Percentiles rank a stretch among this genome's conserved stretches.
These are phyloP conservation scores for Russula sp. DNA, from an alignment of 768 basidiomycete genomes.

Conservation along the genomic window DNA sequence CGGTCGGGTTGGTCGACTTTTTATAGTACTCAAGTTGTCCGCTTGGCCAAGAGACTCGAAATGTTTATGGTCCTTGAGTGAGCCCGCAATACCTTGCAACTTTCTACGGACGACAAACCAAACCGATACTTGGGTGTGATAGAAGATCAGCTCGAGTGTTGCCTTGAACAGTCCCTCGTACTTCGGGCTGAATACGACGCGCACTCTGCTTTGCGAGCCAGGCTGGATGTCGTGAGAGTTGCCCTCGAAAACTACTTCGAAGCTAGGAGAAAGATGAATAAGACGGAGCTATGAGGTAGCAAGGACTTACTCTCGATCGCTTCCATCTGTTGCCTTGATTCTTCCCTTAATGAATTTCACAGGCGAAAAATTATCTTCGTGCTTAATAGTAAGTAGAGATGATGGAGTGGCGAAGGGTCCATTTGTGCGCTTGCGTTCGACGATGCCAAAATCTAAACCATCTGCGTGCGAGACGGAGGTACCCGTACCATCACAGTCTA, in stretches of 20 bases:
- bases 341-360: conserved; percentile 18
- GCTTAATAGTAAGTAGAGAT: conserved; percentile 27
- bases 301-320: conserved; percentile 10
- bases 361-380: conserved; percentile 15
- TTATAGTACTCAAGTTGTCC: not conserved
- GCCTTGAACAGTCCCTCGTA: conserved; percentile 21
- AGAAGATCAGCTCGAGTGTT: conserved; percentile 20
- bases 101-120: conserved; percentile 2
- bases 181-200: conserved; percentile 16
- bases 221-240: not conserved
- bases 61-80: conserved; percentile 12
- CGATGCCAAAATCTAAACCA: conserved; percentile 50
- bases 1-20: not conserved
- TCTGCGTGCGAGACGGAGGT: conserved; percentile 38
- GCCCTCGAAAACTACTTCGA: conserved; percentile 7
- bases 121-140: not conserved
- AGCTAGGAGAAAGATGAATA: conserved; percentile 12
- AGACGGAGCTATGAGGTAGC: not conserved
- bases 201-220: conserved; percentile 11
- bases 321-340: conserved; percentile 3
- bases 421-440: conserved; percentile 40
- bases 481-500: conserved; percentile 51
- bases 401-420: conserved; percentile 21
- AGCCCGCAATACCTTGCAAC: conserved; percentile 19
- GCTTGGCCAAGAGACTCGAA: not conserved